Base-by-base conservation (phyloP, 1,284 basidiomycete genomes). In the Pisolithus thermaeus region DNA sequence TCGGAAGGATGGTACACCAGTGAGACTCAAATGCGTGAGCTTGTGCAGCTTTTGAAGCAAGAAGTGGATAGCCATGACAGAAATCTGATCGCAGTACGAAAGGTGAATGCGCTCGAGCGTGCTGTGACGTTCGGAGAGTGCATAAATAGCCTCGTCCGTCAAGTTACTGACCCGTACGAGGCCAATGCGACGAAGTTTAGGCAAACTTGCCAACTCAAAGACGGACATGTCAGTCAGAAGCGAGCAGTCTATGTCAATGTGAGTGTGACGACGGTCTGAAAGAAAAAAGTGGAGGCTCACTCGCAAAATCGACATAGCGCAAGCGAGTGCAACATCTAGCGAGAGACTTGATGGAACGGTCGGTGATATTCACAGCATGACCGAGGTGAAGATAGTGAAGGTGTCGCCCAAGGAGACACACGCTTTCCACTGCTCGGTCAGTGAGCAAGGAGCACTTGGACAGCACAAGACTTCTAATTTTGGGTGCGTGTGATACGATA, bases 351-450 rank as follows among this genome's bases (percentile, higher is more conserved):
- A 99, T 87, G 7, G 90, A 92, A 25, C 81, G 80, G 66, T 99
- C 97, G 3, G 95, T 97, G 58, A 99, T 92, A 60, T 84, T 86
- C 57, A 69, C 71, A 5, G 92, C 88, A 72, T 99, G 97, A 1
- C 95, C 97, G 12, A 99, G 77, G 68, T 99, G 97, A 38, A 99
- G 78, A 66, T 97, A 94, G 70, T 99, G 97, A 35, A 99, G 68
- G 64, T 95, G 85, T 66, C 91, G 90, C 25, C 96, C 96, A 14
- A 99, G 77, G 62, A 78, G 79, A 63, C 90, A 89, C 39, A 99
- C 92, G 56, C 81, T 88, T 62, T 91, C 87, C 27, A 98, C 80
- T 3, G 89, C 80, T 49, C 79, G 80, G 69, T 99, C 94, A 8
- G 96, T 97, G 62, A 99, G 74, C 40, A 82, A 72, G 3, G 75